These are phyloP conservation scores for Dicorynia guianensis DNA, from an alignment of 306 rosid species.

Conservation along the genomic window DNA sequence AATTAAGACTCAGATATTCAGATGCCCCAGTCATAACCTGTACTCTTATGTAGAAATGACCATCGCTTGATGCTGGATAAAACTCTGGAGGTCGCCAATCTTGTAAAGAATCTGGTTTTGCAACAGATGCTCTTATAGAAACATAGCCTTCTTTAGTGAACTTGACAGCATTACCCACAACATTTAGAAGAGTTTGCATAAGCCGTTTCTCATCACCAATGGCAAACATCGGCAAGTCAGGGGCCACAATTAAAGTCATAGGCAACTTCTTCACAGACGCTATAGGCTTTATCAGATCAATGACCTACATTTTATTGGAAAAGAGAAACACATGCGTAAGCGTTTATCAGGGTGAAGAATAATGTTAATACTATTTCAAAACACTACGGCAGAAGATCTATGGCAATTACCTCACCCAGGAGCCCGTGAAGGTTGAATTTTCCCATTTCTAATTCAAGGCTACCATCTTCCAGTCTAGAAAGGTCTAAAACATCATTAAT, in stretches of 20 bases:
- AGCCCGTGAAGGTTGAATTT: constrained; percentile 78
- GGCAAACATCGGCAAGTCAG: constrained; percentile 78
- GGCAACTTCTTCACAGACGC: constrained; percentile 84
- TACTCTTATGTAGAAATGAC: constrained; percentile 72
- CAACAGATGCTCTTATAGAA: constrained; percentile 76
- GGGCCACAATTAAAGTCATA: constrained; percentile 71
- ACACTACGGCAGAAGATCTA: constrained; percentile 28
- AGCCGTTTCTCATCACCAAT: constrained; percentile 86
- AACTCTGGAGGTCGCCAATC: constrained; percentile 84
- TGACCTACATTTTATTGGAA: constrained; percentile 55
- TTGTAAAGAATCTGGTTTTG: constrained; percentile 75
- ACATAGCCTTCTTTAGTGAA: constrained; percentile 86
- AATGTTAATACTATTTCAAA: constrained; percentile 27
- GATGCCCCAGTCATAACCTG: constrained; percentile 54
- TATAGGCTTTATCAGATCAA: constrained; percentile 77
- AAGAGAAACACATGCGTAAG: constrained; percentile 26
- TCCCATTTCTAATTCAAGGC: constrained; percentile 77
- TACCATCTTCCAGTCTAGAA: constrained; percentile 95
- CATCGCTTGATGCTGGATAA: constrained; percentile 68
- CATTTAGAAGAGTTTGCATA: constrained; percentile 74
- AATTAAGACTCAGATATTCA: too few relatives aligned
- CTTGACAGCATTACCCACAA: constrained; percentile 90
- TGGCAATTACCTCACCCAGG: constrained; percentile 67
- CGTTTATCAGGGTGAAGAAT: constrained; percentile 9
- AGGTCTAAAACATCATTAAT: constrained; percentile 92